A percentile compares a stretch with the other conserved stretches of the same genome.
These are phyloP conservation scores for Serendipita sp. DNA, from an alignment of 768 basidiomycete species.

Conservation along the genomic window DNA sequence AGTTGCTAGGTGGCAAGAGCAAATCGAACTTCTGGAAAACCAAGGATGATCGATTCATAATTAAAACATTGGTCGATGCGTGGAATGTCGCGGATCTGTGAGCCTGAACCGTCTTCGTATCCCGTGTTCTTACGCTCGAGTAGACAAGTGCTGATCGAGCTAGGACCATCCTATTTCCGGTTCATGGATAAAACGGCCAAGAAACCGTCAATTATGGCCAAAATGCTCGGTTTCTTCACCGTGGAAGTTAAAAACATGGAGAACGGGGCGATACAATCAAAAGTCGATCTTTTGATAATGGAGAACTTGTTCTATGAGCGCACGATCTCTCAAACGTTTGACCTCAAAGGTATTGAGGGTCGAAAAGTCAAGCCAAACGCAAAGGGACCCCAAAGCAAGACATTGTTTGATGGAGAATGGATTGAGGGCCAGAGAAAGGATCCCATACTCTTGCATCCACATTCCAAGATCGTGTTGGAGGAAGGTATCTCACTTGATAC, in stretches of 20 bases:
- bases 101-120: constrained; percentile 17
- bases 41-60: constrained; percentile 57
- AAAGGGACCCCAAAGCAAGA: constrained; percentile 30
- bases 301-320: constrained; percentile 68
- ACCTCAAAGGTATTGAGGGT: constrained; percentile 72
- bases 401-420: constrained; percentile 73
- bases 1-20: constrained; percentile 54
- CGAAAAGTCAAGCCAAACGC: constrained; percentile 44
- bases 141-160: constrained; percentile 64
- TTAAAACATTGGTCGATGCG: constrained; percentile 73
- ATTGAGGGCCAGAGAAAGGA: constrained; percentile 54
- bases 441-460: constrained; percentile 48
- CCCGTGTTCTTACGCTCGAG: not conserved
- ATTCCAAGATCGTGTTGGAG: constrained; percentile 55
- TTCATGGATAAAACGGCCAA: constrained; percentile 58
- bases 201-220: constrained; percentile 55
- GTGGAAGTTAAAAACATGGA: constrained; percentile 63
- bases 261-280: constrained; percentile 44
- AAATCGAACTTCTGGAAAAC: constrained; percentile 73
- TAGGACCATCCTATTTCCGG: constrained; percentile 63
- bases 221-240: constrained; percentile 70
- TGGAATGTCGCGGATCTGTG: constrained; percentile 80
- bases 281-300: constrained; percentile 69
- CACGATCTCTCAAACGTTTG: constrained; percentile 54
- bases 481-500: constrained; percentile 57